Base-by-base conservation (phyloP, 257 asterid genomes). In the Mentha longifolia region DNA sequence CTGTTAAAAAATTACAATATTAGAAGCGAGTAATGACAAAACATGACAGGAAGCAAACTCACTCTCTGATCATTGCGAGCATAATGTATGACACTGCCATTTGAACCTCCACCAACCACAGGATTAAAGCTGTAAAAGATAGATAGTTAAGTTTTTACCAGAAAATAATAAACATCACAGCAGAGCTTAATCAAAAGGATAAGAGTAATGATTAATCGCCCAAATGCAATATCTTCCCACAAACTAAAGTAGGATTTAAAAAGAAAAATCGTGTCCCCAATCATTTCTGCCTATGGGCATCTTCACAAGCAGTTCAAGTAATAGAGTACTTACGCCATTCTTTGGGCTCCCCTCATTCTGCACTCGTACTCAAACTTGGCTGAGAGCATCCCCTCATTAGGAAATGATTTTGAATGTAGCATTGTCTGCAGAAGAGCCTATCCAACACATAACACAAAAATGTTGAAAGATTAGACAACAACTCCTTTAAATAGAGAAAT, bases 61-160 rank as follows among this genome's bases (percentile, higher is more conserved):
- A 92, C 99, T 72, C 70, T 88, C 78, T 94, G 96, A 82, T 94
- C 99, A 75, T 94, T 94, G 69, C 97, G 89, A 72, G 97, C 89
- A 84, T 91, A 94, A 82, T 94, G 99, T 71, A 94, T 86, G 76
- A 91, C 85, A 76, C 96, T 84, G 46, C 92, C 98, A 83, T 94
- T 91, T 49, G 82, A 86, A 59, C 99, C 99, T 16, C 99, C 99
- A 72, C 99, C 99, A 70, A 94, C 98, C 71, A 94, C 99, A 68
- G 99, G 99, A 81, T 91, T 94, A 77, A 91, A 94, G 81, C 99
- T 94, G 86, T 30, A 41, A 50, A 76, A 75, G 46, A 60, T 28
- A 49, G 75, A 79, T 43, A 13, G 39, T 37, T 30, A 74, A 62
- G 55, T 57, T 57, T 57, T 57, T 33, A 73, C 60, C 64, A 22